Evolutionary conservation across 129 eudicot species (phyloP).

Genomic region (Rutidosis leptorrhynchoides): DNA sequence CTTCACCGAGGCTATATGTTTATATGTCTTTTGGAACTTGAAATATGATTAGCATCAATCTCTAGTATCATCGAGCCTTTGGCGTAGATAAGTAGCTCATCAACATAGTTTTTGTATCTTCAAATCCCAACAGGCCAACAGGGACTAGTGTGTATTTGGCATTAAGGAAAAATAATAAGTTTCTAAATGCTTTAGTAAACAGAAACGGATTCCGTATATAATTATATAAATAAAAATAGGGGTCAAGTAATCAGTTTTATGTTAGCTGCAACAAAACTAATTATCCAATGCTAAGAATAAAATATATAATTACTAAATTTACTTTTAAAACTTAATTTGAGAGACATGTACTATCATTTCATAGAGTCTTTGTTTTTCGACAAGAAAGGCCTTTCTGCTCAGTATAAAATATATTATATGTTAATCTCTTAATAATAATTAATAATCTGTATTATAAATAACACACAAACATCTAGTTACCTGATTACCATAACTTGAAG

Average conservation of each 20-base stretch:
- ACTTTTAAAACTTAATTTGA: neutral
- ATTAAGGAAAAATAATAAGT: neutral
- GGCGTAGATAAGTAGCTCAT: neutral
- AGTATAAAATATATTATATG: no score
- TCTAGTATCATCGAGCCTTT: neutral
- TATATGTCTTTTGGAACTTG: neutral
- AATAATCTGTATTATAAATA: no score
- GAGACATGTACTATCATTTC: neutral
- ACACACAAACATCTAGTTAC: neutral
- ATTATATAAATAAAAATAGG: neutral
- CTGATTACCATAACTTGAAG: neutral
- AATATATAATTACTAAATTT: neutral
- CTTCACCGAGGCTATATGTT: neutral
- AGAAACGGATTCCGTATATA: neutral
- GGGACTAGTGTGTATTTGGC: neutral
- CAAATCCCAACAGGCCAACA: neutral
- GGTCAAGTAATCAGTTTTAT: neutral
- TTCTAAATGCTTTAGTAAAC: neutral
- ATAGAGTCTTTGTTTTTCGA: neutral
- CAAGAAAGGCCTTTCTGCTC: neutral
- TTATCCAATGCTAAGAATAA: neutral
- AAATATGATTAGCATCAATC: neutral
- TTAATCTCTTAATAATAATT: neutral
- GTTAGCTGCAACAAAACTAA: constrained; percentile 5
- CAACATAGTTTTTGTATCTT: neutral